These are phyloP conservation scores for Ceratobasidium sp. DNA, from an alignment of 1,284 basidiomycete species.

Conservation along the genomic window DNA sequence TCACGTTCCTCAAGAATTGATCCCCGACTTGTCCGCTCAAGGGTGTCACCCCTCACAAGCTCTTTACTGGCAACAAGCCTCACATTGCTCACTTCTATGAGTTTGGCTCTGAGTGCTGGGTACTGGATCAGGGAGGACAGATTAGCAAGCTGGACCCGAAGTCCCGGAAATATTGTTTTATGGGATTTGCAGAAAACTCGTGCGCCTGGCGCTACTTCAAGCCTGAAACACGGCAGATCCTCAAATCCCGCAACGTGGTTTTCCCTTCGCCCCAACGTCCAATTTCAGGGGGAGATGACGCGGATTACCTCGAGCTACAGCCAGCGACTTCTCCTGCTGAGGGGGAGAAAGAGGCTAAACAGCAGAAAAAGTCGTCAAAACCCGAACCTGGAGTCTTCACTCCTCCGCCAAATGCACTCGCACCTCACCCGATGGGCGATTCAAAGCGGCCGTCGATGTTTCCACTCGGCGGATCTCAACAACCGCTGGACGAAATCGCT, in stretches of 20 bases:
- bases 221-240: not conserved
- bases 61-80: not conserved
- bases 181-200: not conserved
- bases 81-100: not conserved
- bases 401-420: not conserved
- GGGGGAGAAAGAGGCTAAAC: not conserved
- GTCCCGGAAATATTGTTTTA: slow-evolving; percentile 4
- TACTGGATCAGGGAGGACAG: not conserved
- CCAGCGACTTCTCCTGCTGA: slow-evolving; percentile 2
- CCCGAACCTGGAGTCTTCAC: not conserved
- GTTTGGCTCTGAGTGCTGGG: slow-evolving; percentile 8
- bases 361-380: not conserved
- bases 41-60: not conserved
- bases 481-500: too few species aligned
- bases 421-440: not conserved
- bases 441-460: too few species aligned
- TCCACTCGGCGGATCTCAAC: too few species aligned
- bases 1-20: not conserved
- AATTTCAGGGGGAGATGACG: not conserved
- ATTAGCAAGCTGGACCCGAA: slow-evolving; percentile 10
- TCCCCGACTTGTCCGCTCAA: not conserved
- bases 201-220: slow-evolving; percentile 2
- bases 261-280: not conserved
- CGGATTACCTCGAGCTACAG: not conserved
- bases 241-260: not conserved